phyloP scores from a whole-genome alignment of 2,329 filamentous ascomycete species.

The Colletotrichum tropicicola region DNA sequence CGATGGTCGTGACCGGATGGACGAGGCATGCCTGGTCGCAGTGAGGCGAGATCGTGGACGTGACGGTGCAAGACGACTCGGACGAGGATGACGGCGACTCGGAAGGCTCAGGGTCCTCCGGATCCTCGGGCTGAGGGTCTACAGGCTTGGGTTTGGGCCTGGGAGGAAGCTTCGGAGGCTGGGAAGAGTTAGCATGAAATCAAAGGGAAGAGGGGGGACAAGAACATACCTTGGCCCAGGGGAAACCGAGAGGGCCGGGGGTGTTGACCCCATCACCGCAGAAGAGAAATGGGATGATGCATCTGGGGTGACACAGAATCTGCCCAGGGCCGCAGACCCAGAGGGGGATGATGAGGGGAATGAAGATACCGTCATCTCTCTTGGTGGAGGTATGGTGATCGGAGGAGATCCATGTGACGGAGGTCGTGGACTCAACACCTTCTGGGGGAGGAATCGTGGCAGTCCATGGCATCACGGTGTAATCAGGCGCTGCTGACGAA shows the following conservation, averaged over 20 bases:
- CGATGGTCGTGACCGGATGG: neutral
- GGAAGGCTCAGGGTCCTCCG: conserved; percentile 4
- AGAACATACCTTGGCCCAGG: conserved; percentile 40
- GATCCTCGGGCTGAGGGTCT: neutral
- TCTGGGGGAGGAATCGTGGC: neutral
- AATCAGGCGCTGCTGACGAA: neutral
- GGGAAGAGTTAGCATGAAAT: neutral
- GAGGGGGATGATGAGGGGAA: conserved; percentile 2
- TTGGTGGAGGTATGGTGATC: neutral
- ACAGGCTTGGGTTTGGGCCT: conserved; percentile 2
- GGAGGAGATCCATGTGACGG: conserved; percentile 7
- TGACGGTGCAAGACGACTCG: conserved; percentile 13
- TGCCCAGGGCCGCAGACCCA: conserved; percentile 10
- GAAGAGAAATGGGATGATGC: conserved; percentile 6
- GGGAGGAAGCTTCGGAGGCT: neutral
- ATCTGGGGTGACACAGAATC: neutral
- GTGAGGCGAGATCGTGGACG: conserved; percentile 11
- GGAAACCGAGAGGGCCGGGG: conserved; percentile 5
- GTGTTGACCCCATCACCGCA: neutral
- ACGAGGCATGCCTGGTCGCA: conserved; percentile 18
- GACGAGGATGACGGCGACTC: neutral
- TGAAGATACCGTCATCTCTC: neutral
- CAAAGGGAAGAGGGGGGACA: neutral
- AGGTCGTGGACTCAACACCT: neutral
- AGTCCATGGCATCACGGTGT: neutral